Evolutionary conservation across 2,329 filamentous ascomycete species (phyloP).

Genomic region (Exophiala viscosa): DNA sequence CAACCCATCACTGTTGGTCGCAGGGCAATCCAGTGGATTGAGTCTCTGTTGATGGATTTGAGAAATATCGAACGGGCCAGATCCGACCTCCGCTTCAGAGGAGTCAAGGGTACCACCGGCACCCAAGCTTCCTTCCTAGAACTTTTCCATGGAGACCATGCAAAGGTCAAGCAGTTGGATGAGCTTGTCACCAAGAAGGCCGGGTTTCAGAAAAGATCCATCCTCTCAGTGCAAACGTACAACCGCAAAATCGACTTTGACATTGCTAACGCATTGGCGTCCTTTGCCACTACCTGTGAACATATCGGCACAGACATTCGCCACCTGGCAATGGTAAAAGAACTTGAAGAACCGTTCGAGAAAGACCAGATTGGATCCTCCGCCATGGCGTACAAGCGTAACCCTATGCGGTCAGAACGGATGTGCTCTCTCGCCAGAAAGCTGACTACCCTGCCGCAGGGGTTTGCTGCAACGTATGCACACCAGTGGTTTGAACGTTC

Average conservation of each 20-base stretch:
- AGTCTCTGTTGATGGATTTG: slow-evolving; percentile 73
- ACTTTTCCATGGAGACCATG: slow-evolving; percentile 59
- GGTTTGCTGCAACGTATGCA: slow-evolving; percentile 63
- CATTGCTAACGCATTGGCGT: slow-evolving; percentile 75
- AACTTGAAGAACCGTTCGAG: slow-evolving; percentile 81
- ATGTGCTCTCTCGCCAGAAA: slow-evolving; percentile 58
- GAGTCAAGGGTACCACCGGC: slow-evolving; percentile 68
- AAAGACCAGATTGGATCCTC: slow-evolving; percentile 70
- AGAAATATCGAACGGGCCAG: slow-evolving; percentile 67
- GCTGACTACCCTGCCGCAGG: slow-evolving; percentile 51
- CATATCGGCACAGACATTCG: slow-evolving; percentile 72
- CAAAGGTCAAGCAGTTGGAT: slow-evolving; percentile 60
- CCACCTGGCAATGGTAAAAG: slow-evolving; percentile 71
- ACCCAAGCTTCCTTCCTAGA: slow-evolving; percentile 75
- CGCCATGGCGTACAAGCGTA: slow-evolving; percentile 66
- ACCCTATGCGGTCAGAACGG: slow-evolving; percentile 56
- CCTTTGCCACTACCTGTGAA: slow-evolving; percentile 73
- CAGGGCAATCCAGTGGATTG: slow-evolving; percentile 69
- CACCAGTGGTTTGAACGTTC: slow-evolving; percentile 75
- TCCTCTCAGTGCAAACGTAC: slow-evolving; percentile 70
- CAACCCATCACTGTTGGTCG: slow-evolving; percentile 65
- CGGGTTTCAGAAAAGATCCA: slow-evolving; percentile 52
- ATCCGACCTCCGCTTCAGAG: slow-evolving; percentile 69
- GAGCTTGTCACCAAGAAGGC: slow-evolving; percentile 63
- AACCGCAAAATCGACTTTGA: slow-evolving; percentile 77